These are phyloP conservation scores for Xylariaceae sp. DNA, from an alignment of 2,329 filamentous ascomycete species.

Conservation along the genomic window DNA sequence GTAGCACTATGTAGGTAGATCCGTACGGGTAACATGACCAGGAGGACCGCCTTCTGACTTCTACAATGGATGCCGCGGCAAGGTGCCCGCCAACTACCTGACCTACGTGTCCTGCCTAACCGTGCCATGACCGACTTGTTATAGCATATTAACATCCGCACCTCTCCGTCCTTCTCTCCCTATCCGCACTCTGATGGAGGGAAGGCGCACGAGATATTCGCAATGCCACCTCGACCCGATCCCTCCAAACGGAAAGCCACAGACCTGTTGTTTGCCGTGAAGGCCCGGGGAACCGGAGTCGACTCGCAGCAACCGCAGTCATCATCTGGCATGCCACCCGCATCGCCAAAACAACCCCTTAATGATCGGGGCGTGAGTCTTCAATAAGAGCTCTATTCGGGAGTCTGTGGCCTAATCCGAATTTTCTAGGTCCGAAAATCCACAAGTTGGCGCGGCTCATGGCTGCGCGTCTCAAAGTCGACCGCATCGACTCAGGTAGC, in stretches of 20 bases:
- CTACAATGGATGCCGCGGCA: neutral
- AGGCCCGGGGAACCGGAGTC: constrained; percentile 21
- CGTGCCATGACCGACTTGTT: too few species aligned
- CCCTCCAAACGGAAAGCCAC: constrained; percentile 26
- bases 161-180: neutral
- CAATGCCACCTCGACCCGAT: constrained; percentile 38
- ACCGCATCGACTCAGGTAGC: constrained; percentile 55
- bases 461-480: constrained; percentile 52
- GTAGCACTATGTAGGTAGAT: neutral
- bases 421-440: constrained; percentile 44
- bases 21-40: neutral
- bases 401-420: constrained; percentile 14
- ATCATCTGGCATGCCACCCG: constrained; percentile 22
- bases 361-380: constrained; percentile 22
- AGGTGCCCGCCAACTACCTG: neutral
- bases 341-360: constrained; percentile 18
- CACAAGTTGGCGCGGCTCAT: constrained; percentile 59
- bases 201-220: constrained; percentile 8
- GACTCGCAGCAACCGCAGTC: constrained; percentile 24
- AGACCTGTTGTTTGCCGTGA: constrained; percentile 20
- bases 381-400: neutral
- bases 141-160: too few species aligned
- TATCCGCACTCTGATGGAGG: constrained; percentile 8
- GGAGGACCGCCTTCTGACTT: neutral
- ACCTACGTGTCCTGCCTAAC: neutral